These are phyloP conservation scores for Penicillium nordicum DNA, from an alignment of 2,329 filamentous ascomycete species.

Conservation along the genomic window DNA sequence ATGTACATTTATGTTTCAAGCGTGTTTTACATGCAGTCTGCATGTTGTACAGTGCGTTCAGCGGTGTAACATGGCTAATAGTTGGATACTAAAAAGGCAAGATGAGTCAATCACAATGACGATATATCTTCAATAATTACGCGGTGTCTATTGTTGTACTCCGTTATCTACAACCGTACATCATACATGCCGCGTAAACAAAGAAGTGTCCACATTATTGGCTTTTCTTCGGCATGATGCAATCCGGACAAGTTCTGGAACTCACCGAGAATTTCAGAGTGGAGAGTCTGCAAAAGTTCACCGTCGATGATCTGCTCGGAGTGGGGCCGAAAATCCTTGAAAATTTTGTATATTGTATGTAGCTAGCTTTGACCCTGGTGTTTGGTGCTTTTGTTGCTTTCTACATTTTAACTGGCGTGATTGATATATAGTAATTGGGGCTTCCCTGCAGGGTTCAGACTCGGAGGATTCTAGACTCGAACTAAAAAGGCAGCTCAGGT, in stretches of 20 bases:
- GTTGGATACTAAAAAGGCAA: background rate
- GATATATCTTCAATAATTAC: background rate
- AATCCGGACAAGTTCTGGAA: conserved; percentile 7
- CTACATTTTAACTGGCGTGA: no score
- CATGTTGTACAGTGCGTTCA: background rate
- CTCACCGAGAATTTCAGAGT: background rate
- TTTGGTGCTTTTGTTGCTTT: background rate
- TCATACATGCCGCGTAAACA: background rate
- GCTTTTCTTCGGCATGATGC: conserved; percentile 3
- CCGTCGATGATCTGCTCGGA: conserved; percentile 1
- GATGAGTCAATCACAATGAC: background rate
- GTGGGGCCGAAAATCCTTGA: conserved; percentile 2
- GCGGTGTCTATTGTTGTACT: background rate
- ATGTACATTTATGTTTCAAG: background rate
- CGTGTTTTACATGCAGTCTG: background rate
- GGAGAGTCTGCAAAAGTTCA: conserved; percentile 3
- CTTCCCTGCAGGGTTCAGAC: background rate
- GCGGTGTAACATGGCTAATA: background rate
- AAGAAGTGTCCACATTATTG: background rate
- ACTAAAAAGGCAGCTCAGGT: background rate
- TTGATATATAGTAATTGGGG: background rate
- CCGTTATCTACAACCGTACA: background rate
- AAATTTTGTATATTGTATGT: background rate
- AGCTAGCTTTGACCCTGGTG: background rate
- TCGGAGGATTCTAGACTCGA: background rate